These are phyloP conservation scores for Aspergillus cristatus DNA, from an alignment of 495 filamentous ascomycete genomes.

Conservation along the genomic window DNA sequence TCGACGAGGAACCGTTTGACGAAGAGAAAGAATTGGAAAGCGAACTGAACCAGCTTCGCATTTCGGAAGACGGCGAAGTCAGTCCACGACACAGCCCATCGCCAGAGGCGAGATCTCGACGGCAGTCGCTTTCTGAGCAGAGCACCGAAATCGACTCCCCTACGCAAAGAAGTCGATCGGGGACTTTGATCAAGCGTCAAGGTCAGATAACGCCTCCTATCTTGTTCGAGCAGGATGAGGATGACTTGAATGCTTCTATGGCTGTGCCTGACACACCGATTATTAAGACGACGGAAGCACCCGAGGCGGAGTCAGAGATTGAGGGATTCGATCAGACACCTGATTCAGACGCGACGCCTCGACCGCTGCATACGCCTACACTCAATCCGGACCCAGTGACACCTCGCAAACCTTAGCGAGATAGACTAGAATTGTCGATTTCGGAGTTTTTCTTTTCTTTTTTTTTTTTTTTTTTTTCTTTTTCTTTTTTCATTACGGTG, in stretches of 20 bases:
- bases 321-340: constrained; percentile 15
- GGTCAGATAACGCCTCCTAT: constrained; percentile 31
- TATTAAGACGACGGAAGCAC: constrained; percentile 8
- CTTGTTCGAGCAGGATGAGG: constrained; percentile 6
- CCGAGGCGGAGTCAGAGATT: constrained; percentile 13
- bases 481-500: background rate
- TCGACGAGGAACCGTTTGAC: constrained; percentile 15
- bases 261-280: constrained; percentile 22
- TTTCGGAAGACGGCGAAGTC: constrained; percentile 25
- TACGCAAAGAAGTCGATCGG: no score
- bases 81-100: constrained; percentile 18
- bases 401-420: constrained; percentile 60
- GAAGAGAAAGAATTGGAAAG: constrained; percentile 23
- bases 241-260: background rate
- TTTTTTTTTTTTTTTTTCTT: background rate
- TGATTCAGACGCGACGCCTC: constrained; percentile 33
- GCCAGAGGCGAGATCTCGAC: background rate
- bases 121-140: constrained; percentile 8
- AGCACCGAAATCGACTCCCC: constrained; percentile 18
- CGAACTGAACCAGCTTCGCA: constrained; percentile 28
- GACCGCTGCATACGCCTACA: constrained; percentile 26
- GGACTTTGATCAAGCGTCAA: constrained; percentile 14
- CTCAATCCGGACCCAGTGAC: constrained; percentile 43
- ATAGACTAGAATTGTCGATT: constrained; percentile 37
- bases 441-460: background rate